phyloP scores from a whole-genome alignment of 2,329 filamentous ascomycete genomes.

The Epichloe hybrida region DNA sequence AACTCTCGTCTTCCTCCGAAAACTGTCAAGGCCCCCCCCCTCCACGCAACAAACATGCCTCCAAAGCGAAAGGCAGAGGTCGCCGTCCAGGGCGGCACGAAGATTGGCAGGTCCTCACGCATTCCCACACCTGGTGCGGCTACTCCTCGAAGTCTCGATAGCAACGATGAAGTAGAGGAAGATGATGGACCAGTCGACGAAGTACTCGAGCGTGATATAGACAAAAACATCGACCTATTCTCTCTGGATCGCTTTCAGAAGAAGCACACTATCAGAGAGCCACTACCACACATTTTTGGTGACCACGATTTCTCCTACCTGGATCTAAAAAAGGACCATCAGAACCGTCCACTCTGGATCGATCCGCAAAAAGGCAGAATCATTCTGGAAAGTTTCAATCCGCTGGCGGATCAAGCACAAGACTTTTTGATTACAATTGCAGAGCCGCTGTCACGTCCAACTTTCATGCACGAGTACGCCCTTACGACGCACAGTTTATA shows the following conservation, averaged over 20 bases:
- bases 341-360: slow-evolving; percentile 85
- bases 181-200: slow-evolving; percentile 38
- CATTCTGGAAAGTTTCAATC: slow-evolving; percentile 88
- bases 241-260: slow-evolving; percentile 39
- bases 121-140: slow-evolving; percentile 47
- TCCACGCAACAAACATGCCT: slow-evolving; percentile 36
- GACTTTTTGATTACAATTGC: slow-evolving; percentile 94
- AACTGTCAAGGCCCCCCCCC: slow-evolving; percentile 9
- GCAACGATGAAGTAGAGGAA: slow-evolving; percentile 35
- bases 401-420: slow-evolving; percentile 72
- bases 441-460: slow-evolving; percentile 80
- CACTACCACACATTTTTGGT: slow-evolving; percentile 33
- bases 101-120: slow-evolving; percentile 42
- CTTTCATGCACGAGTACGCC: slow-evolving; percentile 84
- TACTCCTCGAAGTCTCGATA: slow-evolving; percentile 45
- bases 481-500: slow-evolving; percentile 89
- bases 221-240: slow-evolving; percentile 47
- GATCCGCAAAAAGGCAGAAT: slow-evolving; percentile 77
- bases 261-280: slow-evolving; percentile 28
- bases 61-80: slow-evolving; percentile 54
- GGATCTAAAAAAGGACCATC: slow-evolving; percentile 74
- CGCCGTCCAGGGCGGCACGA: slow-evolving; percentile 33
- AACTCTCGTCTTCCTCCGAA: background rate
- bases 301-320: slow-evolving; percentile 67
- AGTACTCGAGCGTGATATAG: slow-evolving; percentile 38